Base-by-base conservation (phyloP, 495 filamentous ascomycete species). In the Lentithecium fluviatile region DNA sequence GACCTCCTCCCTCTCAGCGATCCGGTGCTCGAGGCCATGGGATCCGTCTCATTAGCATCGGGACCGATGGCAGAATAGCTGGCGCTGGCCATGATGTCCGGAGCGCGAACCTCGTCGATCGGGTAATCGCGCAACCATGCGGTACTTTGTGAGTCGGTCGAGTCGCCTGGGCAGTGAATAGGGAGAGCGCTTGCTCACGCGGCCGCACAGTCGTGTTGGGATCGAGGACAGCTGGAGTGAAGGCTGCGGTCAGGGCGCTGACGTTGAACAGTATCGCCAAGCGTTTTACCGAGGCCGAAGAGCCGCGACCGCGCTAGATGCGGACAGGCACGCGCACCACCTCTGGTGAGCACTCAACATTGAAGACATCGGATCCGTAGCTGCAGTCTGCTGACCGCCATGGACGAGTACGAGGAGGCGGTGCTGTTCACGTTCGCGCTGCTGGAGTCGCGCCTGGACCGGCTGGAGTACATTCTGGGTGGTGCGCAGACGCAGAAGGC, bases 401-500 rank as follows among this genome's bases (percentile, higher is more conserved):
- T 65, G 62, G 62, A 65, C 62, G 62, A 55, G 17, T 65, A 68
- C 58, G 67, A 71, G 43, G 59, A 64, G 37, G 62, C 80, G 1
- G 76, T 82, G 0, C 70, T 82, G 4, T 76, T 77, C 29, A 93
- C 91, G 0, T 83, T 95, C 47, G 83, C 86, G 34, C 79, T 89
- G 49, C 86, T 96, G 4, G 87, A 92, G 65, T 76, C 77, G n/a
- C 87, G 91, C 37, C 79, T 96, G 32, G 78, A 79, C 47, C 81
- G 88, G 24, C 76, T 95, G 47, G 85, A 90, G 61, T 92, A 87
- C 73, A 78, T 88, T 29, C 77, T 96, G 47, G 83, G 83, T 62
- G 90, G 90, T 7, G 40, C 21, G 15, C 37, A 49, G 25, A 45
- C n/a, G n/a, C n/a, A n/a, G n/a, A n/a, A n/a, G n/a, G n/a, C n/a